These are phyloP conservation scores for Serendipita sp. DNA, from an alignment of 768 basidiomycete genomes.

Conservation along the genomic window DNA sequence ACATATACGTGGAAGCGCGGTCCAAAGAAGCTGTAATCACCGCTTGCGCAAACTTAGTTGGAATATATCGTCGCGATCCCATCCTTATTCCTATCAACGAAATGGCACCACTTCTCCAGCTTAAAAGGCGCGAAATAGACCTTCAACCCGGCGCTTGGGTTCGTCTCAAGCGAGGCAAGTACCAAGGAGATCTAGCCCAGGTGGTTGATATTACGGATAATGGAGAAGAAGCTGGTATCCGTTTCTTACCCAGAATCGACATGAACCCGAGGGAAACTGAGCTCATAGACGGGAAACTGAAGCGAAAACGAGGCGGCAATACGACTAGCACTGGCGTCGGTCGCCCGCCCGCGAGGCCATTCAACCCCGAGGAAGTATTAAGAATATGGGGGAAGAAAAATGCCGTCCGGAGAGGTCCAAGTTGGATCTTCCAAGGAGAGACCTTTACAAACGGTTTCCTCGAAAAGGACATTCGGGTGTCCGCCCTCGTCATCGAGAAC, in stretches of 20 bases:
- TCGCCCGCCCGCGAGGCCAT: conserved; percentile 81
- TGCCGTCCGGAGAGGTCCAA: conserved; percentile 48
- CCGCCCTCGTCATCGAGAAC: conserved; percentile 62
- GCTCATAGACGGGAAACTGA: conserved; percentile 52
- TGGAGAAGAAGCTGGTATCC: conserved; percentile 80
- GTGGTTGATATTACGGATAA: conserved; percentile 89
- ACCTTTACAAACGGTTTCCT: conserved; percentile 90
- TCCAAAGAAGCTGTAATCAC: conserved; percentile 71
- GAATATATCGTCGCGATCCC: conserved; percentile 74
- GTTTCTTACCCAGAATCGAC: conserved; percentile 96
- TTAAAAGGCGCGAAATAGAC: conserved; percentile 83
- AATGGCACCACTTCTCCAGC: conserved; percentile 91
- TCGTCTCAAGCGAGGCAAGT: conserved; percentile 83
- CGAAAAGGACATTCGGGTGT: conserved; percentile 86
- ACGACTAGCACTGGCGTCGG: conserved; percentile 31
- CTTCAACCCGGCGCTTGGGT: conserved; percentile 87
- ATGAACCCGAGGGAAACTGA: conserved; percentile 73
- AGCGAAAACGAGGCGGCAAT: conserved; percentile 44
- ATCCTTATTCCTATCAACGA: conserved; percentile 87
- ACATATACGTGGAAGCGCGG: conserved; percentile 92
- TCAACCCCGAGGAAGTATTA: conserved; percentile 83
- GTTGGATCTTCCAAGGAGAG: conserved; percentile 79
- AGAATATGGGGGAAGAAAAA: conserved; percentile 70
- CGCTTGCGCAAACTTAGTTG: conserved; percentile 81
- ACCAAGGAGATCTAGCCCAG: conserved; percentile 88